These are phyloP conservation scores for Globisporangium cylindrosporum DNA, from an alignment of 352 stramenopile genomes.

Conservation along the genomic window DNA sequence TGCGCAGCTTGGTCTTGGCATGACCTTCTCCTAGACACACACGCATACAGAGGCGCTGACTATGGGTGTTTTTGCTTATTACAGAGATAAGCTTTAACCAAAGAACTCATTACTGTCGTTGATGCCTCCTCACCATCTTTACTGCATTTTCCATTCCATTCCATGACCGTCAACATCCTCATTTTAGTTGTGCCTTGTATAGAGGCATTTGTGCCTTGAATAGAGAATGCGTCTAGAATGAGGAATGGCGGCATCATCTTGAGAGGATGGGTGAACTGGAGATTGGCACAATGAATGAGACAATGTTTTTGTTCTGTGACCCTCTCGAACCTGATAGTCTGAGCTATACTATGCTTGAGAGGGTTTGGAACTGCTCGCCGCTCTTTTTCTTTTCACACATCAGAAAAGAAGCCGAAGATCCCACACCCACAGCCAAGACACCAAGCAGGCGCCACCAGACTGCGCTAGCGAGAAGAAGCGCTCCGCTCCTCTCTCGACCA, in stretches of 20 bases:
- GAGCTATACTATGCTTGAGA: neutral
- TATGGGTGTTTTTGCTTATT: neutral
- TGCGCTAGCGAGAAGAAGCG: neutral
- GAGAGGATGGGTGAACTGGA: neutral
- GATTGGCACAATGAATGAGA: neutral
- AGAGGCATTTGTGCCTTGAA: neutral
- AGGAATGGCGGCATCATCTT: neutral
- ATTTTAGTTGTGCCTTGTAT: neutral
- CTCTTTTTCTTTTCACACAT: constrained; percentile 12
- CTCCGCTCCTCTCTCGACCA: constrained; percentile 1
- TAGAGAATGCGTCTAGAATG: neutral
- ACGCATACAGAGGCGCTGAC: no score
- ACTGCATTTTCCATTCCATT: neutral
- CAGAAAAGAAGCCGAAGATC: constrained; percentile 12
- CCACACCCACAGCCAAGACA: neutral
- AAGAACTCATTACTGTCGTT: neutral
- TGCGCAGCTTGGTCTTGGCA: constrained; percentile 77
- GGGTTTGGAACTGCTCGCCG: neutral
- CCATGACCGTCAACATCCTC: neutral
- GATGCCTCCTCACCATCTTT: neutral
- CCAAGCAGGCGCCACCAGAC: neutral
- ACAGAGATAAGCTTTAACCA: neutral
- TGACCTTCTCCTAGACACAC: constrained; percentile 79
- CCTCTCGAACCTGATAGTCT: neutral
- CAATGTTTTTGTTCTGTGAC: neutral